phyloP scores from a whole-genome alignment of 2,329 filamentous ascomycete species.

The Septoria linicola region DNA sequence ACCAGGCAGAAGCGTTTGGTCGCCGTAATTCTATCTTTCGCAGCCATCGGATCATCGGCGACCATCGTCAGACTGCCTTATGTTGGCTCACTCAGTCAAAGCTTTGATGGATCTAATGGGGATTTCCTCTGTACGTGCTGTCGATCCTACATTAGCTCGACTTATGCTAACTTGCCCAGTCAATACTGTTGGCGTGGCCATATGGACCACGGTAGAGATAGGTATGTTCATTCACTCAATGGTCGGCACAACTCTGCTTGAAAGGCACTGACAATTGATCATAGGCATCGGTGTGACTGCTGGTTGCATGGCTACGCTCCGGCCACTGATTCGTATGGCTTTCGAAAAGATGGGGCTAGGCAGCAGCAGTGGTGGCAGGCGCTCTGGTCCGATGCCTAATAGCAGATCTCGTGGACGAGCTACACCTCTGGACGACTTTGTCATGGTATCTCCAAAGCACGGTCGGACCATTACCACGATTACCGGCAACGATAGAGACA shows the following conservation, averaged over 20 bases:
- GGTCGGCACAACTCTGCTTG: no score
- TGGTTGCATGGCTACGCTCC: conserved; percentile 50
- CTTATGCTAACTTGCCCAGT: conserved; percentile 28
- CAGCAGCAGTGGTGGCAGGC: conserved; percentile 13
- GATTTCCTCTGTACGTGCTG: conserved; percentile 44
- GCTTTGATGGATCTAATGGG: conserved; percentile 35
- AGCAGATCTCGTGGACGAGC: conserved; percentile 12
- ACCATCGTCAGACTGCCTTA: conserved; percentile 50
- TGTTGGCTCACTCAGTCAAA: conserved; percentile 40
- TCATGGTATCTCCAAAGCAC: conserved; percentile 20
- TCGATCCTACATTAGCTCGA: no score
- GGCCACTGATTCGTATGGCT: conserved; percentile 46
- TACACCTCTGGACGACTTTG: conserved; percentile 21
- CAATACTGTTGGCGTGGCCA: conserved; percentile 43
- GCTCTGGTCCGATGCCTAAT: conserved; percentile 6
- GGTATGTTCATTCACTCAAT: no score
- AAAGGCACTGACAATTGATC: no score
- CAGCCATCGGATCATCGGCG: conserved; percentile 53
- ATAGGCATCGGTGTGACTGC: conserved; percentile 42
- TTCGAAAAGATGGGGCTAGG: conserved; percentile 20
- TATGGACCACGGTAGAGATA: conserved; percentile 38
- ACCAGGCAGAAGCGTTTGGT: conserved; percentile 41
- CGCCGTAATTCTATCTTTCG: conserved; percentile 42
- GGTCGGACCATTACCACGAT: conserved; percentile 24
- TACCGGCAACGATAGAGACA: conserved; percentile 21